Evolutionary conservation across 1,139 yeast genomes (phyloP).

Genomic region (Saccharomyces hybrid): DNA sequence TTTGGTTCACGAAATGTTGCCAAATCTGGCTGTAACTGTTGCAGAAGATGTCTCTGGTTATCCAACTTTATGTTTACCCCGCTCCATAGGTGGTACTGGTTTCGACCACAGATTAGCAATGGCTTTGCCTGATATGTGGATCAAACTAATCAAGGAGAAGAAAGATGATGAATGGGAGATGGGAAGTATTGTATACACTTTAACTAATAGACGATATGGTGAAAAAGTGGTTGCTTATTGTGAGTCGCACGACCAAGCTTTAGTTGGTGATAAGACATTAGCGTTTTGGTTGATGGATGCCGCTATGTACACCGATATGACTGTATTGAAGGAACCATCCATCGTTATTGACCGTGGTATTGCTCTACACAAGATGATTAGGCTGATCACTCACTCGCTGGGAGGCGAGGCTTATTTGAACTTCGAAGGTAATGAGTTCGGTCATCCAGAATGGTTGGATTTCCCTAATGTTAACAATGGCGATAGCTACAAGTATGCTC

Average conservation of each 20-base stretch:
- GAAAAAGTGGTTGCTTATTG: conserved; percentile 90
- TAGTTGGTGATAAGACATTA: conserved; percentile 92
- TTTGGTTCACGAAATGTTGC: conserved; percentile 50
- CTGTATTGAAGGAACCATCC: conserved; percentile 61
- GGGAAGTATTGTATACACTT: conserved; percentile 68
- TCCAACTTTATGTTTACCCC: conserved; percentile 85
- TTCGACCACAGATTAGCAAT: conserved; percentile 89
- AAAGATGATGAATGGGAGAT: conserved; percentile 90
- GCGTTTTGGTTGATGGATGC: conserved; percentile 99
- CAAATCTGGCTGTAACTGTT: conserved; percentile 59
- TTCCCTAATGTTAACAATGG: conserved; percentile 88
- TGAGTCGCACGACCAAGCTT: conserved; percentile 95
- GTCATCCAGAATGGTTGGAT: conserved; percentile 98
- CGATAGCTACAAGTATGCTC: conserved; percentile 86
- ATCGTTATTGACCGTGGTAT: conserved; percentile 82
- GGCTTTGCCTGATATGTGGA: conserved; percentile 99
- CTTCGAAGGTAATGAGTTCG: conserved; percentile 97
- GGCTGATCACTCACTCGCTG: conserved; percentile 75
- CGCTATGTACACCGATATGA: conserved; percentile 97
- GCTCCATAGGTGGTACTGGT: conserved; percentile 76
- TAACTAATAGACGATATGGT: conserved; percentile 81
- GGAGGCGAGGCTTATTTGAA: conserved; percentile 97
- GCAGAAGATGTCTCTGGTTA: conserved; percentile 98
- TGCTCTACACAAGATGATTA: conserved; percentile 81
- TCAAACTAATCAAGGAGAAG: conserved; percentile 77